phyloP scores from a whole-genome alignment of 2,329 filamentous ascomycete genomes.

The Simplicillium aogashimaense region DNA sequence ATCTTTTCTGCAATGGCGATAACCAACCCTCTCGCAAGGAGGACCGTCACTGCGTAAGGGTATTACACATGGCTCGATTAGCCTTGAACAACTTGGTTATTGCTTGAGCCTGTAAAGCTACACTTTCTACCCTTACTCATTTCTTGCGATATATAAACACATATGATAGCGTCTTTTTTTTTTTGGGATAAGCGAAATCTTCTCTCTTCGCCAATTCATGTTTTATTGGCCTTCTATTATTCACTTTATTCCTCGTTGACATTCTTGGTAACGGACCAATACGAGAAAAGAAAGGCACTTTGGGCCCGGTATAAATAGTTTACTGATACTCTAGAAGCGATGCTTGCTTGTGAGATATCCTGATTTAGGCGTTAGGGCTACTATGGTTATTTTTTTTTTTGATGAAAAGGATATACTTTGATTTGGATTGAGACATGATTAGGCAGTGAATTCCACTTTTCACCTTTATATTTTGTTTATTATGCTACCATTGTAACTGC shows the following conservation, averaged over 20 bases:
- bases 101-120: conserved; percentile 19
- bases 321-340: too few relatives aligned
- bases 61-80: conserved; percentile 43
- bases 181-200: background rate
- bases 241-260: conserved; percentile 1
- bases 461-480: too few relatives aligned
- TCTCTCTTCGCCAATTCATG: background rate
- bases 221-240: background rate
- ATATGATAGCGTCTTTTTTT: background rate
- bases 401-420: too few relatives aligned
- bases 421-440: background rate
- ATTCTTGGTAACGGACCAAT: too few relatives aligned
- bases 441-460: background rate
- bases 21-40: conserved; percentile 17
- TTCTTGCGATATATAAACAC: background rate
- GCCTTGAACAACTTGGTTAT: conserved; percentile 47
- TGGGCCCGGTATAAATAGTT: too few relatives aligned
- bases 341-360: too few relatives aligned
- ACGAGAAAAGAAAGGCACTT: too few relatives aligned
- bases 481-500: too few relatives aligned
- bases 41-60: conserved; percentile 33
- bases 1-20: conserved; percentile 15
- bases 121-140: background rate
- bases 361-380: too few relatives aligned
- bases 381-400: too few relatives aligned